phyloP scores from a whole-genome alignment of 192 early-diverging fungal species.

The Coemansia sp. region DNA sequence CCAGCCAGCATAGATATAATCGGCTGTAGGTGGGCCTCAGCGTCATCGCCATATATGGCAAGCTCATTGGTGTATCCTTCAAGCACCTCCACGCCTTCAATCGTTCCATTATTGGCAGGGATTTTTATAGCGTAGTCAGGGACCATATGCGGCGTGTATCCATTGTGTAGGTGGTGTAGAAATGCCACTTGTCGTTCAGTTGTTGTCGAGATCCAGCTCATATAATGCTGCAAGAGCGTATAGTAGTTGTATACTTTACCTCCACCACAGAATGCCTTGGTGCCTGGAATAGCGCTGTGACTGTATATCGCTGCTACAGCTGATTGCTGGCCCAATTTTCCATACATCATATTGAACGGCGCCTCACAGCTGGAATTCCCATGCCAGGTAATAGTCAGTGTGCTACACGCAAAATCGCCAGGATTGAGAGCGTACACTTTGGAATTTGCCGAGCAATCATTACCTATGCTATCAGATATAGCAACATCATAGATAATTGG shows the following conservation, averaged over 20 bases:
- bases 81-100: background rate
- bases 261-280: constrained; percentile 18
- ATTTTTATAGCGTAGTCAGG: background rate
- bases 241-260: constrained; percentile 29
- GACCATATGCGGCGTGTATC: background rate
- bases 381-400: constrained; percentile 3
- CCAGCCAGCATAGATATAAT: background rate
- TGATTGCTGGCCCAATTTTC: background rate
- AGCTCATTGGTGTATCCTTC: background rate
- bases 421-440: constrained; percentile 13
- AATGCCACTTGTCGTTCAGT: background rate
- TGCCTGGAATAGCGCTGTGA: constrained; percentile 18
- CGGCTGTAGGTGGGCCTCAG: background rate
- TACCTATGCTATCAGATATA: background rate
- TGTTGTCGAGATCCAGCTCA: constrained; percentile 15
- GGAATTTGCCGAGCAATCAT: background rate
- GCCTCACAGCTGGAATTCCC: constrained; percentile 13
- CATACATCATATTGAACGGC: constrained; percentile 19
- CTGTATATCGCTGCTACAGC: constrained; percentile 26
- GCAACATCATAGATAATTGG: background rate
- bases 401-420: constrained; percentile 20
- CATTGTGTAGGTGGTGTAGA: background rate
- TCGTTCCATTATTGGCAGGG: background rate
- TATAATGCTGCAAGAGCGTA: constrained; percentile 28
- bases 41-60: background rate